Evolutionary conservation across 1,284 basidiomycete genomes (phyloP).

Genomic region (Apiotrichum siamense): DNA sequence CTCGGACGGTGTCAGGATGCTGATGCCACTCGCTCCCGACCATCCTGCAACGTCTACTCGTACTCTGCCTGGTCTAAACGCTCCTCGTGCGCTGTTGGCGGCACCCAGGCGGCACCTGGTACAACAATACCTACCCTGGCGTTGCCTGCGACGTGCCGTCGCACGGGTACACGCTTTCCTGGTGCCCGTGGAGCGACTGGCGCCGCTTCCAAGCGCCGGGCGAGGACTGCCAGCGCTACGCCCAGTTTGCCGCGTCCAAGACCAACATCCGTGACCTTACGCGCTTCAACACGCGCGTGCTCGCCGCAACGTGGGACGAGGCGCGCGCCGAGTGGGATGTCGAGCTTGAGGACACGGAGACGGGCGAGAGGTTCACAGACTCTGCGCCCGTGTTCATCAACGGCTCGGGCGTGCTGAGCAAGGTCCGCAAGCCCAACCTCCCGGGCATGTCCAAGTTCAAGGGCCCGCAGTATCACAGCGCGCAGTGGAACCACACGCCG

Average conservation of each 20-base stretch:
- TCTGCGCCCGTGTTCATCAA: constrained; percentile 33
- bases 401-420: constrained; percentile 20
- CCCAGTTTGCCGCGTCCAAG: constrained; percentile 5
- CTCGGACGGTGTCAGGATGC: too few relatives aligned
- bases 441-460: constrained; percentile 24
- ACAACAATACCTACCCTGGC: constrained; percentile 31
- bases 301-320: constrained; percentile 10
- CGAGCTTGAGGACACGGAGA: constrained; percentile 5
- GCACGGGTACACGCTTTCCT: constrained; percentile 6
- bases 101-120: constrained; percentile 17
- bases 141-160: constrained; percentile 29
- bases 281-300: constrained; percentile 19
- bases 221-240: constrained; percentile 6
- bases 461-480: constrained; percentile 22
- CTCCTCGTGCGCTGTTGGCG: too few relatives aligned
- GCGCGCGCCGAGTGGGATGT: constrained; percentile 24
- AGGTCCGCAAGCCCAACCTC: constrained; percentile 29
- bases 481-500: constrained; percentile 18
- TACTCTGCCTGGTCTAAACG: too few relatives aligned
- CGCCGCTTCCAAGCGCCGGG: constrained; percentile 6
- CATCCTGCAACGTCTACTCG: too few relatives aligned
- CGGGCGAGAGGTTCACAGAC: constrained; percentile 15
- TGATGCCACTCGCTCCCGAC: too few relatives aligned
- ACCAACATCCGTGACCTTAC: constrained; percentile 17
- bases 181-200: constrained; percentile 4